phyloP scores from a whole-genome alignment of 1,284 basidiomycete genomes.

The Austroboletus niveus region DNA sequence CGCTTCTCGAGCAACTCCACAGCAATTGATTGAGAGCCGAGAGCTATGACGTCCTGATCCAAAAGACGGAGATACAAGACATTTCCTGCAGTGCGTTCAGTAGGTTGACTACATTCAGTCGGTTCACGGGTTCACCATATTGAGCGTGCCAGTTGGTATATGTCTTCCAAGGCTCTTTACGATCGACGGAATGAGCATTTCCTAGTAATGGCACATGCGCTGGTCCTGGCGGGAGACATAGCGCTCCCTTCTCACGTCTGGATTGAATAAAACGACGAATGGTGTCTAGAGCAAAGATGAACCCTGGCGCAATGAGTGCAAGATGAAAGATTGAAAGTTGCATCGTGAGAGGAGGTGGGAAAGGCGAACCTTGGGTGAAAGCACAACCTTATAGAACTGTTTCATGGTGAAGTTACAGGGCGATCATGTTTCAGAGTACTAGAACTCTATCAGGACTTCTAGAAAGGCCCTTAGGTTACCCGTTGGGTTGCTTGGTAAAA shows the following conservation, averaged over 20 bases:
- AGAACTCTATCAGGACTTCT: no score
- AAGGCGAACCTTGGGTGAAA: no score
- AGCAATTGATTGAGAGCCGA: conserved; percentile 6
- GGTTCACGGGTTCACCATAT: conserved; percentile 9
- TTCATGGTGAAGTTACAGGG: no score
- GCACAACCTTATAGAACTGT: no score
- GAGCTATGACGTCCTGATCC: conserved; percentile 12
- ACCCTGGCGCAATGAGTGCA: not conserved
- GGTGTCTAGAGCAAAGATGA: conserved; percentile 1
- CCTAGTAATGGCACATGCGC: conserved; percentile 9
- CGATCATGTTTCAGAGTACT: no score
- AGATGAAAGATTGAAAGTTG: not conserved
- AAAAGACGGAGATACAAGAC: conserved; percentile 10
- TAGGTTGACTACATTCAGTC: not conserved
- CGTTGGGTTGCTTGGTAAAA: no score
- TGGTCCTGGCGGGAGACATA: conserved; percentile 9
- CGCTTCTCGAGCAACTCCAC: conserved; percentile 14
- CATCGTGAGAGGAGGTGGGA: not conserved
- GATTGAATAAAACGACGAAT: not conserved
- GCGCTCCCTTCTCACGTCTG: not conserved
- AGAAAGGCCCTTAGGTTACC: no score
- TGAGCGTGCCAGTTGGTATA: conserved; percentile 12
- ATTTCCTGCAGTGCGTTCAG: conserved; percentile 3
- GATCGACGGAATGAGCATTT: conserved; percentile 3
- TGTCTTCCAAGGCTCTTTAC: conserved; percentile 12